Evolutionary conservation across 1,284 basidiomycete genomes (phyloP), one percentile per base, ranked within the genome.

Genomic region (Taiwanofungus camphoratus): DNA sequence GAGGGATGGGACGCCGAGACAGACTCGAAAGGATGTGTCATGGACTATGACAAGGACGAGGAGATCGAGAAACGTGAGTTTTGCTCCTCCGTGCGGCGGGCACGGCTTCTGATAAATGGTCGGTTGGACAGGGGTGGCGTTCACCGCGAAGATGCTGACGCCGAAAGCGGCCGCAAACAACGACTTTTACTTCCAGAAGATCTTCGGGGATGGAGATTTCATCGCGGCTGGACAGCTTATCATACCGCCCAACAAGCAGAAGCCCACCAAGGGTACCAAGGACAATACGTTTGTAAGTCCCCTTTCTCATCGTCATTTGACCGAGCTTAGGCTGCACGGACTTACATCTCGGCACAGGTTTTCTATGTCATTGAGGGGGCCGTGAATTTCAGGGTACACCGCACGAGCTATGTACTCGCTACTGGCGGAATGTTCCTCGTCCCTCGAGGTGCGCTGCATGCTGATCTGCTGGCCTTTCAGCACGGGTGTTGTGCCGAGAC

Each of bases 241-340:
- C 38, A 85, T 99, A 30, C 90, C 91, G 3, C 77, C 85, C 0
- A 72, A 77, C 1, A 77, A 78, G 18, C 71, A 77, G 50, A 99
- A 99, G 65, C 89, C 91, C 2, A 81, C 76, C 41, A 99, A 98
- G 64, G 76, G 79, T 33, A 83, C 91, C 5, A 92, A 89, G 60
- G 95, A 98, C 60, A 99, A 99, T 56, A 88, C 87, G 42, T 99
- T 96, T 64, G 95, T 97, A 53, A 56, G 89, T 74, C n/a, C n/a
- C n/a, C n/a, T n/a, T n/a, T n/a, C n/a, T n/a, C n/a, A n/a, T n/a
- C n/a, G n/a, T n/a, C n/a, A n/a, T n/a, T n/a, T n/a, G n/a, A n/a
- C n/a, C n/a, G n/a, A n/a, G n/a, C n/a, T n/a, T n/a, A n/a, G n/a
- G n/a, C n/a, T n/a, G n/a, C n/a, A n/a, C n/a, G n/a, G n/a, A n/a